These are phyloP conservation scores for Penicillium turbatum DNA, from an alignment of 495 filamentous ascomycete genomes.

Conservation along the genomic window DNA sequence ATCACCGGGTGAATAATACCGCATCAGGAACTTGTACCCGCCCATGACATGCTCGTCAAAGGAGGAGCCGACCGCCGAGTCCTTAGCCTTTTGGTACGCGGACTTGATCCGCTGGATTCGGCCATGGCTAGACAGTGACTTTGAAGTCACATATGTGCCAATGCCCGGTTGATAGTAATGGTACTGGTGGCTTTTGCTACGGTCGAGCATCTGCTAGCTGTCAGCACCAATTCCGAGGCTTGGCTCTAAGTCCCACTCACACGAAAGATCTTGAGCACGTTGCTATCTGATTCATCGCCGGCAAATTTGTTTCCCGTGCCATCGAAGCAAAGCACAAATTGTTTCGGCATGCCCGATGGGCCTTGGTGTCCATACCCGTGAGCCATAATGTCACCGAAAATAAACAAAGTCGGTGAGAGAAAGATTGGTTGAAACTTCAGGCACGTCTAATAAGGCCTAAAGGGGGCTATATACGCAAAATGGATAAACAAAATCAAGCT, in stretches of 20 bases:
- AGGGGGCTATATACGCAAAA: slow-evolving; percentile 3
- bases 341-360: slow-evolving; percentile 33
- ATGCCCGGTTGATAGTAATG: slow-evolving; percentile 62
- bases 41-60: slow-evolving; percentile 82
- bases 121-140: slow-evolving; percentile 61
- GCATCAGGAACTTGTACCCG: slow-evolving; percentile 86
- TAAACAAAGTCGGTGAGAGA: not conserved
- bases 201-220: slow-evolving; percentile 47
- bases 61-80: slow-evolving; percentile 76
- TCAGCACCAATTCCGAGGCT: not conserved
- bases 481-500: not conserved
- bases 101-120: slow-evolving; percentile 61
- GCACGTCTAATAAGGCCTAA: not conserved
- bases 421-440: not conserved
- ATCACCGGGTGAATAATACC: slow-evolving; percentile 74
- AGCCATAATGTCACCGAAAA: slow-evolving; percentile 11
- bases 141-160: slow-evolving; percentile 74
- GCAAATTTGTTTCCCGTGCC: slow-evolving; percentile 86
- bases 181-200: slow-evolving; percentile 46
- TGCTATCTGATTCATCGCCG: slow-evolving; percentile 77
- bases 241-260: slow-evolving; percentile 26
- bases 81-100: slow-evolving; percentile 78
- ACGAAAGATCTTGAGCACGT: slow-evolving; percentile 82
- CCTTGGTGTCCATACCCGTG: slow-evolving; percentile 7
- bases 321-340: slow-evolving; percentile 81